Percentiles rank a stretch among this genome's conserved stretches.
phyloP scores from a whole-genome alignment of 192 early-diverging fungal species.

The Linnemannia hyalina region DNA sequence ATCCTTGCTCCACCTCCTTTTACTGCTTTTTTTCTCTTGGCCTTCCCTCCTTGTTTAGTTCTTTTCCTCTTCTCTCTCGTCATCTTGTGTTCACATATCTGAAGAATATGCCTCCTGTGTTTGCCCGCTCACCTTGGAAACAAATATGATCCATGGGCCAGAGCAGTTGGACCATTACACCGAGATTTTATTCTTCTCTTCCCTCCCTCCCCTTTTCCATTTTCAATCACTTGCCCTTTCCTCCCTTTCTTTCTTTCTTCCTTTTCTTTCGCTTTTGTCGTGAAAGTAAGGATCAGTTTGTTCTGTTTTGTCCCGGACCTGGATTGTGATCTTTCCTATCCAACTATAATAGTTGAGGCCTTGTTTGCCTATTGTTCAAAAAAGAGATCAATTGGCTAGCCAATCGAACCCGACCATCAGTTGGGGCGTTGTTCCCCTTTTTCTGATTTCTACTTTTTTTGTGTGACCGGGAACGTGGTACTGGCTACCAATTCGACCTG shows the following conservation, averaged over 20 bases:
- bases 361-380: not conserved
- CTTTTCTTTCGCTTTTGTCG: not conserved
- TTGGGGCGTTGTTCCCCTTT: not conserved
- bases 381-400: not conserved
- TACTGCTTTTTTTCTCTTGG: not conserved
- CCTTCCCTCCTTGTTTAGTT: conserved; percentile 2
- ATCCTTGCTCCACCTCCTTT: conserved; percentile 3
- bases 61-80: not conserved
- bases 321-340: not conserved
- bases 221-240: not conserved
- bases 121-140: not conserved
- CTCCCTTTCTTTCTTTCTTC: not conserved
- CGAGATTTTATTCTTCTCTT: not conserved
- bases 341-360: not conserved
- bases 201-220: not conserved
- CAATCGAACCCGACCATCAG: not conserved
- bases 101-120: not conserved
- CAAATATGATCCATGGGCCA: not conserved
- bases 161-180: not conserved
- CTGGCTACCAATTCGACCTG: not conserved
- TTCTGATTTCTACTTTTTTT: not conserved
- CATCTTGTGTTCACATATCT: not conserved
- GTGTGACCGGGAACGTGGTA: conserved; percentile 4
- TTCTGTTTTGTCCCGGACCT: not conserved
- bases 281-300: not conserved